Percentiles rank a stretch among this genome's conserved stretches.
phyloP scores from a whole-genome alignment of 1,284 basidiomycete genomes.

The Leccinum subrobustum region DNA sequence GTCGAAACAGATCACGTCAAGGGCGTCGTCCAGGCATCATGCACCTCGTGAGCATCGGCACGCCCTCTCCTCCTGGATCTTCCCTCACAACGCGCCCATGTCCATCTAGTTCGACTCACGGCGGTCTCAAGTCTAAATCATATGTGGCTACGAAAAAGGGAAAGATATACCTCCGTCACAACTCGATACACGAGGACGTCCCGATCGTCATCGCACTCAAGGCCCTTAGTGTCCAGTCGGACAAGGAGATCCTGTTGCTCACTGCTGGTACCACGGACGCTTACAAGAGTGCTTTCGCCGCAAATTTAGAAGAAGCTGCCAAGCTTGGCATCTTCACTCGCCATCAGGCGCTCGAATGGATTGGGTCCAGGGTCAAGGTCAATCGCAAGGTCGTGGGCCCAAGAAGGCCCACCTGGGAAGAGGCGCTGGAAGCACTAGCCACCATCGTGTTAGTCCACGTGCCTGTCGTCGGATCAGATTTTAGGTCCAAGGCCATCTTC shows the following conservation, averaged over 20 bases:
- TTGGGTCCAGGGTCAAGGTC: conserved; percentile 90
- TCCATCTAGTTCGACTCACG: conserved; percentile 82
- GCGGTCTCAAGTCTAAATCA: conserved; percentile 97
- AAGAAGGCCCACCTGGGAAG: conserved; percentile 86
- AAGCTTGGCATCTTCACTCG: conserved; percentile 90
- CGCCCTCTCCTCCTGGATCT: not conserved
- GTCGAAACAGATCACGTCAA: conserved; percentile 94
- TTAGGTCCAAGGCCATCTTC: conserved; percentile 95
- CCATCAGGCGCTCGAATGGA: conserved; percentile 94
- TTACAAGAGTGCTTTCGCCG: conserved; percentile 87
- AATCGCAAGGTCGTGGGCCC: conserved; percentile 80
- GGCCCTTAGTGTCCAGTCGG: conserved; percentile 94
- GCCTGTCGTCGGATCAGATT: conserved; percentile 88
- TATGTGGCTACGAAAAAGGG: conserved; percentile 96
- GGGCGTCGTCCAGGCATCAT: conserved; percentile 92
- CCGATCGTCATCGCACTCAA: conserved; percentile 97
- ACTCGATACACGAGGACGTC: conserved; percentile 96
- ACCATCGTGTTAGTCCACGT: conserved; percentile 98
- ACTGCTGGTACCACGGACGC: conserved; percentile 92
- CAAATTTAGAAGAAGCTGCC: conserved; percentile 93
- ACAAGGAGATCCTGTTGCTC: conserved; percentile 96
- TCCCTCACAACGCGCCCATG: conserved; percentile 11
- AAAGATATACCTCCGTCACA: conserved; percentile 96
- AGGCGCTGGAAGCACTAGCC: conserved; percentile 93
- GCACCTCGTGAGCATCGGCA: conserved; percentile 76